phyloP scores from a whole-genome alignment of 225 moss, liverwort and hornwort genomes.

The Pleurozium schreberi region DNA sequence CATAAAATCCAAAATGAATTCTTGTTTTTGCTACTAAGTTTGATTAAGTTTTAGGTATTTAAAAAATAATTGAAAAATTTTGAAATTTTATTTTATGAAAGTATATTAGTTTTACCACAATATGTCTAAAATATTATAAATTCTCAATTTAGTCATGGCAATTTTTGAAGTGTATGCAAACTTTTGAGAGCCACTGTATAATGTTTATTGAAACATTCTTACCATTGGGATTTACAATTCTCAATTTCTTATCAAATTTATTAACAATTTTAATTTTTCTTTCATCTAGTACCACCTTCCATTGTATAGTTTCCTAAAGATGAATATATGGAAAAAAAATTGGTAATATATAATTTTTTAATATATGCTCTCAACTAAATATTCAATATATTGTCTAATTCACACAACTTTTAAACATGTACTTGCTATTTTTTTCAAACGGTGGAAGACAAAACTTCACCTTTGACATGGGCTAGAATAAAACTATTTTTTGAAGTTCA shows the following conservation, averaged over 20 bases:
- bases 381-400: not conserved
- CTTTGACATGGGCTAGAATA: not conserved
- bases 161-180: not conserved
- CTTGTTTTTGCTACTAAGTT: too few relatives aligned
- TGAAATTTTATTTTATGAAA: not conserved
- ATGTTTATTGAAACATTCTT: not conserved
- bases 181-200: not conserved
- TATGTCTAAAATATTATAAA: not conserved
- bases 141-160: not conserved
- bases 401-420: not conserved
- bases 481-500: not conserved
- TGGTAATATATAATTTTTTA: too few relatives aligned
- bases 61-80: not conserved
- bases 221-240: too few relatives aligned
- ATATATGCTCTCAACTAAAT: too few relatives aligned
- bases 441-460: not conserved
- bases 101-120: rapidly evolving
- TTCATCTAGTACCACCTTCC: not conserved
- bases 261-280: not conserved
- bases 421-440: not conserved
- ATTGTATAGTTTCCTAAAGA: not conserved
- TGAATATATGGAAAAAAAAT: too few relatives aligned
- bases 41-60: too few relatives aligned
- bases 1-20: too few relatives aligned
- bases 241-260: not conserved